Evolutionary conservation across 495 filamentous ascomycete species (phyloP), one percentile per base, ranked within the genome.

Genomic region (Aspergillus sclerotiicarbonarius): DNA sequence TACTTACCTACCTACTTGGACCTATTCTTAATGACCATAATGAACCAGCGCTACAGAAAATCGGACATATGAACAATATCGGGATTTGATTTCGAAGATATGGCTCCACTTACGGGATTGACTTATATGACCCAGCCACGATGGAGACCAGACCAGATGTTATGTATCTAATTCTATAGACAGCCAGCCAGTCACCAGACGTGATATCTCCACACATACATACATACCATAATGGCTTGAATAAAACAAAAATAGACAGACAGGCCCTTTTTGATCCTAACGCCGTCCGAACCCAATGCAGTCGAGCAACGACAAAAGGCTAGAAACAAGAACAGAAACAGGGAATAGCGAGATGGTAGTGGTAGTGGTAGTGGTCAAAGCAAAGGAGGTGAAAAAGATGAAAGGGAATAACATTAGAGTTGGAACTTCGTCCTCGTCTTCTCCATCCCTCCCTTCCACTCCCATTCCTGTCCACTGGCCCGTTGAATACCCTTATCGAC

Each of bases 391-490:
- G 25, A 13, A 41, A n/a, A 31, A 47, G 19, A 49, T 3, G 7
- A 7, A 32, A 60, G 59, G 53, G 54, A 16, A 54, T 53, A 62
- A 30, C 61, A 68, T 72, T 64, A 97, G 55, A 98, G 80, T 69
- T 93, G 91, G 71, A 98, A 98, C 74, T 87, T 88, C 57, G 92
- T 98, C 65, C 94, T 80, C 74, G 87, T 71, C 77, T 96, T 97
- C 78, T 98, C 94, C 87, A 92, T 92, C 70, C 83, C 82, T 5
- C 87, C 87, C 76, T 94, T 90, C 93, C 93, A 98, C 68, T 94
- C 83, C 92, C 94, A 98, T 67, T 93, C 90, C 67, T 91, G 90
- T 30, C 91, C 91, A 70, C 84, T 87, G 19, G 80, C 83, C 57
- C 86, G 77, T 58, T 92, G 91, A 45, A 98, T 86, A 0, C 91